phyloP scores from a whole-genome alignment of 345 rosid species.

The Ailanthus altissimus region DNA sequence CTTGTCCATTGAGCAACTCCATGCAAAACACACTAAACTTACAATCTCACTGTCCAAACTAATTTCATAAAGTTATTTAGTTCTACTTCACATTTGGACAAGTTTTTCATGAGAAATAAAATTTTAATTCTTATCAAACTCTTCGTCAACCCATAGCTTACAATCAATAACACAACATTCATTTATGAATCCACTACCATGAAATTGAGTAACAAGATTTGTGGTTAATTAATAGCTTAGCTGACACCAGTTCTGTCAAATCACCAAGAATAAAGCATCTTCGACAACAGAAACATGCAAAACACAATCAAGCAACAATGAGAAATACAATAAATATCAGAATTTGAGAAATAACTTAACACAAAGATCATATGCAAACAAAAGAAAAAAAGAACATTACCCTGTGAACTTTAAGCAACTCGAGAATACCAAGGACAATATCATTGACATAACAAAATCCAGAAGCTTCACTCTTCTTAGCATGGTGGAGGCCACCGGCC shows the following conservation, averaged over 20 bases:
- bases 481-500: slow-evolving; percentile 99
- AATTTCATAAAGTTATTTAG: background rate
- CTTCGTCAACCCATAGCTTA: background rate
- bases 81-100: background rate
- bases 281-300: background rate
- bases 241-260: background rate
- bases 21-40: background rate
- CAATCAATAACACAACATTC: background rate
- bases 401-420: slow-evolving; percentile 90
- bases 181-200: background rate
- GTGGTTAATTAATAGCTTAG: background rate
- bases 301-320: background rate
- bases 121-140: background rate
- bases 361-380: background rate
- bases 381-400: slow-evolving; percentile 33
- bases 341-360: background rate
- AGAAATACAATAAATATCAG: background rate
- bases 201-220: background rate
- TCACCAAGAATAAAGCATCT: background rate
- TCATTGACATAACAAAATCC: slow-evolving; percentile 98
- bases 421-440: slow-evolving; percentile 91
- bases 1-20: background rate
- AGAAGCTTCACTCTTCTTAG: slow-evolving; percentile 97
- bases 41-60: background rate
- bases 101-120: background rate